phyloP scores from a whole-genome alignment of 176 grass and related monocot species.

The Saccharum officinarum region DNA sequence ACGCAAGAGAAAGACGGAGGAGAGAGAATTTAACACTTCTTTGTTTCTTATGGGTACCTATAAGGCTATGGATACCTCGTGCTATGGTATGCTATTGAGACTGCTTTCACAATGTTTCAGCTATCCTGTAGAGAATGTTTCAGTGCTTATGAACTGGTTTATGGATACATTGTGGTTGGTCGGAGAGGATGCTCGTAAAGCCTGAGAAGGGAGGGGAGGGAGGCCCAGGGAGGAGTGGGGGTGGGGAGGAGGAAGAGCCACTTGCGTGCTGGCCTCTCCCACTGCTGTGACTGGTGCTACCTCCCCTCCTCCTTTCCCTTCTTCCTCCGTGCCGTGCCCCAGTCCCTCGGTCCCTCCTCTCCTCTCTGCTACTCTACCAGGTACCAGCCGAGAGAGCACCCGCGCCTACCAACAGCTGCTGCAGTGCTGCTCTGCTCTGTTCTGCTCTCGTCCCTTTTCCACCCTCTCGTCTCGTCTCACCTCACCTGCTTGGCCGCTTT shows the following conservation, averaged over 20 bases:
- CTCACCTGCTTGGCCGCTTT: slow-evolving; percentile 24
- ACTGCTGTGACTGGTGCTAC: slow-evolving; percentile 54
- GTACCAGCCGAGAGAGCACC: background rate
- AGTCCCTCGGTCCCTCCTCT: background rate
- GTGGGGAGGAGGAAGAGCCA: background rate
- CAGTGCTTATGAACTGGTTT: too few relatives aligned
- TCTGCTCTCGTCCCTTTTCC: slow-evolving; percentile 22
- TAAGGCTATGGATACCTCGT: too few relatives aligned
- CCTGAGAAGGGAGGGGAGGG: background rate
- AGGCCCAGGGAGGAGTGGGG: background rate
- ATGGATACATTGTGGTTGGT: too few relatives aligned
- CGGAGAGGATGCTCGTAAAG: background rate
- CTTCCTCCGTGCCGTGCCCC: background rate
- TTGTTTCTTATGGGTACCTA: too few relatives aligned
- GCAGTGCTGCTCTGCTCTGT: background rate
- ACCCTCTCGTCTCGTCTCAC: slow-evolving; percentile 22
- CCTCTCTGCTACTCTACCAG: background rate
- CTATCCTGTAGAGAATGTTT: too few relatives aligned
- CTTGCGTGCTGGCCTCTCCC: slow-evolving; percentile 69
- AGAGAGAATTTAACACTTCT: too few relatives aligned
- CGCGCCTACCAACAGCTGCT: background rate
- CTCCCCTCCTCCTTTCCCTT: background rate
- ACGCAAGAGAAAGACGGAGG: too few relatives aligned
- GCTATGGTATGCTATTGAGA: too few relatives aligned
- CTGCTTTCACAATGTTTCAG: too few relatives aligned